Conservation (phyloP, 2,329 filamentous ascomycete species). For the Alternaria dauci region DNA sequence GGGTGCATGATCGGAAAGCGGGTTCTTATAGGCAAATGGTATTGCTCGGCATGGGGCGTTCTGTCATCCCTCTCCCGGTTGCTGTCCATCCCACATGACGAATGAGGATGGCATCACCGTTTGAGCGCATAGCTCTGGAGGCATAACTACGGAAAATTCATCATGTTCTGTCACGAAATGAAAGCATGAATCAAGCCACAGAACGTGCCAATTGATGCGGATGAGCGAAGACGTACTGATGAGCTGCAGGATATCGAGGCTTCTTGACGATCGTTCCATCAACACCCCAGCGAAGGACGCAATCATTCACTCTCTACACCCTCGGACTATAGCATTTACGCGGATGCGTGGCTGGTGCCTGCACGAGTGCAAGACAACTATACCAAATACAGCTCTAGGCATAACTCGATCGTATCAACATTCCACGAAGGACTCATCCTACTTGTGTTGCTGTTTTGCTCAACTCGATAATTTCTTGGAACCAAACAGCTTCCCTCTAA, state of each 20-base stretch:
- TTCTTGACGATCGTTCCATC: background rate
- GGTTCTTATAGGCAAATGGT: conserved; percentile 46
- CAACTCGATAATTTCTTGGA: background rate
- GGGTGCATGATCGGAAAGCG: conserved; percentile 43
- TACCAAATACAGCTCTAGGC: background rate
- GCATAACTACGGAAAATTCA: conserved; percentile 51
- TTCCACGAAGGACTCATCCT: too few relatives aligned
- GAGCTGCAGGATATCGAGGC: background rate
- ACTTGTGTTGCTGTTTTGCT: background rate
- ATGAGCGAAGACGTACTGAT: conserved; percentile 1
- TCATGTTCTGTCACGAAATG: conserved; percentile 52
- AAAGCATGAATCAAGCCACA: conserved; percentile 37
- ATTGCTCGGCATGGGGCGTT: conserved; percentile 52
- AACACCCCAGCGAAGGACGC: background rate
- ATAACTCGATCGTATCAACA: background rate
- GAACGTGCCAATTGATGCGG: conserved; percentile 8
- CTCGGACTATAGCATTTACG: background rate
- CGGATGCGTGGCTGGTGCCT: background rate
- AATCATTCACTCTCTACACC: background rate
- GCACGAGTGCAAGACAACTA: background rate
- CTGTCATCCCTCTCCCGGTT: conserved; percentile 46
- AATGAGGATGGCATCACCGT: conserved; percentile 42
- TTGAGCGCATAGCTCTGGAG: conserved; percentile 44
- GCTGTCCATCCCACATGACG: conserved; percentile 41
- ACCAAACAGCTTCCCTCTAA: background rate